Base-by-base conservation (phyloP, 495 filamentous ascomycete genomes). In the Penicillium lagena region DNA sequence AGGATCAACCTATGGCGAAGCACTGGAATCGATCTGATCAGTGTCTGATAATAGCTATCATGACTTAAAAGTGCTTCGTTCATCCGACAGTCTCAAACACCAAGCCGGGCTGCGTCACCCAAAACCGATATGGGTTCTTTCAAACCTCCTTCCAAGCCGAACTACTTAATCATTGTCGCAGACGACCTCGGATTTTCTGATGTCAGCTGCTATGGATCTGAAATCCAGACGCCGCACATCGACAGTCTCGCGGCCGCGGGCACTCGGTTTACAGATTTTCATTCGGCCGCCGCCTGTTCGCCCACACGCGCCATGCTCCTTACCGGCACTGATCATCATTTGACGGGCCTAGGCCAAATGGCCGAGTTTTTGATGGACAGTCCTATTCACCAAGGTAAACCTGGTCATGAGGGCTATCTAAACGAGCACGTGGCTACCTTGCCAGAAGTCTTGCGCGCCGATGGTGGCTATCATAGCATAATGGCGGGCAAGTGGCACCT, bases 391-490 rank as follows among this genome's bases (percentile, higher is more conserved):
- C 17, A 48, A 14, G 64, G 40, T 10, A 72, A 70, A 60, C 73
- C 76, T 3, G 75, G 75, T 0, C 72, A 80, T 43, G 77, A 79
- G 56, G 76, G 76, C 0, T 80, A 78, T 46, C 58, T 81, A 11
- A 78, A 79, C 45, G 67, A 70, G 14, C 44, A 54, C 7, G 75
- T 80, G 13, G 76, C 66, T 1, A 60, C 75, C 9, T 47, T 80
- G 2, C 67, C 76, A 8, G 75, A 80, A 45, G 39, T 78, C 7
- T 59, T 79, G 0, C 56, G 59, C 17, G 17, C 17, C 15, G 77
- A 80, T 42, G 62, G 47, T 1, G 77, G 74, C 8, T 79, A 79
- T 46, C 53, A 54, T 15, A 79, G 76, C 4, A 12, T 75, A 12
- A 73, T 79, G 70, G 56, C 63, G n/a, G 76, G 76, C 6, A 79